A percentile compares a stretch with the other conserved stretches of the same genome.
These are phyloP conservation scores for Amoebophrya sp. DNA, from an alignment of 169 alveolate species.

Conservation along the genomic window DNA sequence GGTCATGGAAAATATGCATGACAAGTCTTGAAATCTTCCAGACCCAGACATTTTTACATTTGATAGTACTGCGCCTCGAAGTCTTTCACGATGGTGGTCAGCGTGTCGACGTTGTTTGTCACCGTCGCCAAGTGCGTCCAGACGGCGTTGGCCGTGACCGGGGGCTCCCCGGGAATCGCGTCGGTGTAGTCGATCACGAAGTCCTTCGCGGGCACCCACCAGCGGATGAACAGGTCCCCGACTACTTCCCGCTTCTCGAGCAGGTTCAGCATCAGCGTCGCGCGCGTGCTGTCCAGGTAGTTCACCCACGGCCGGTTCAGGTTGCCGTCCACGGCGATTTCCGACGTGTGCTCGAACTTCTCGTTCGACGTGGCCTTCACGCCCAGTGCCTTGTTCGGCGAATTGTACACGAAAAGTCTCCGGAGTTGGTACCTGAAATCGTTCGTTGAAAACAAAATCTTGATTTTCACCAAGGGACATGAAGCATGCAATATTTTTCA, in stretches of 20 bases:
- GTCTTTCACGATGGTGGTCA: not conserved
- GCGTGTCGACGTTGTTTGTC: not conserved
- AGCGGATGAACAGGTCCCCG: not conserved
- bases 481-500: no score
- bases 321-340: not conserved
- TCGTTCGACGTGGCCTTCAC: not conserved
- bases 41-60: no score
- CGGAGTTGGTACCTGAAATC: not conserved
- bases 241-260: not conserved
- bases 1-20: no score
- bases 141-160: not conserved
- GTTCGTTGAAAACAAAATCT: no score
- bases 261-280: not conserved
- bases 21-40: no score
- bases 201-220: not conserved
- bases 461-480: no score
- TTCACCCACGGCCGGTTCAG: not conserved
- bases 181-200: not conserved
- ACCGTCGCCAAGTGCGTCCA: conserved; percentile 1
- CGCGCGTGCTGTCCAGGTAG: not conserved
- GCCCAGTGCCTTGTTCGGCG: not conserved
- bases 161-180: not conserved
- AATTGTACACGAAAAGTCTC: not conserved
- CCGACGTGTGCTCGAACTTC: not conserved
- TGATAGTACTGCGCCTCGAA: conserved; percentile 22